Conservation (phyloP, 2,329 filamentous ascomycete genomes). For the Aspergillus latus region DNA sequence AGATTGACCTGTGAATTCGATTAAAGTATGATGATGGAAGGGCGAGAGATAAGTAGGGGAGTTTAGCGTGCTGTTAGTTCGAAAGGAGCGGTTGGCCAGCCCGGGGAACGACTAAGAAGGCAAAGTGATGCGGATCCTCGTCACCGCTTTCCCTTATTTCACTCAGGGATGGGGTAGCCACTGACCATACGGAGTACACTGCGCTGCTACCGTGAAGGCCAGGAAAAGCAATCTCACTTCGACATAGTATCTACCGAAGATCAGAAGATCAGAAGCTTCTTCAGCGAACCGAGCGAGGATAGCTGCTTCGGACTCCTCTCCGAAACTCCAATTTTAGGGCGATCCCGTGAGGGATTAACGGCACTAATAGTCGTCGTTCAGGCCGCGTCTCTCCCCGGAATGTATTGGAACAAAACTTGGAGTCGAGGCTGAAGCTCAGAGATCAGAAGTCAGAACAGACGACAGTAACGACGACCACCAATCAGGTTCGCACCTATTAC, state of each 20-base stretch:
- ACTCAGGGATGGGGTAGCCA: no score
- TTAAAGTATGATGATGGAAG: conserved; percentile 11
- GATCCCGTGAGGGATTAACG: neutral
- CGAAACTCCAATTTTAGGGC: neutral
- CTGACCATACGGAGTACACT: neutral
- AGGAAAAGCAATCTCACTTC: neutral
- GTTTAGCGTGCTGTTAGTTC: conserved; percentile 9
- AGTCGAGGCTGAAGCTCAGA: neutral
- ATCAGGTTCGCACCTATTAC: neutral
- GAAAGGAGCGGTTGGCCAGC: conserved; percentile 11
- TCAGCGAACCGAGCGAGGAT: neutral
- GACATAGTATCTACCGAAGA: neutral
- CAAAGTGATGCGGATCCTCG: conserved; percentile 24
- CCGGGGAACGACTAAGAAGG: conserved; percentile 4
- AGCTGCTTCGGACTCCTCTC: neutral
- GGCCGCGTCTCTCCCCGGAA: conserved; percentile 2
- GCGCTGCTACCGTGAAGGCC: neutral
- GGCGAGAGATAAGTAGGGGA: neutral
- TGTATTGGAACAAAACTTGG: neutral
- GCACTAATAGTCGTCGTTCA: neutral
- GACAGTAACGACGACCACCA: neutral
- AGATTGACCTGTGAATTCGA: neutral
- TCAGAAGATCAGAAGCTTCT: neutral
- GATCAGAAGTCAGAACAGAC: neutral
- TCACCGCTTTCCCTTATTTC: conserved; percentile 23